Evolutionary conservation across 441 rosid species (phyloP).

Genomic region (Capsella rubella): DNA sequence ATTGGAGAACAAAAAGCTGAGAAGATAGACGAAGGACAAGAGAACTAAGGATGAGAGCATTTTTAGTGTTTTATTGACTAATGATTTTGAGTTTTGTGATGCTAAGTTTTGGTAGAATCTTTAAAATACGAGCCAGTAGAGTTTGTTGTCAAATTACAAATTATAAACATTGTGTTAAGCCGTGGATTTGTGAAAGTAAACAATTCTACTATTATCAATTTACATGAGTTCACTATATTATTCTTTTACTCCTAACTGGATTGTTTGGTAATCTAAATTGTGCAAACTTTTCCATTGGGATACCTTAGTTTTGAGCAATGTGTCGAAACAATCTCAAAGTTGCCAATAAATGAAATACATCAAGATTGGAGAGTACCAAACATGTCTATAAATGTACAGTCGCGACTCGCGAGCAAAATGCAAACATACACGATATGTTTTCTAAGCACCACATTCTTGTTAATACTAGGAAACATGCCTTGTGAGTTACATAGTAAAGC

Average conservation of each 20-base stretch:
- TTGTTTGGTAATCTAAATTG: background rate
- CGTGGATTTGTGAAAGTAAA: slow-evolving; percentile 7
- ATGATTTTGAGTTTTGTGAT: background rate
- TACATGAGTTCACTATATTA: background rate
- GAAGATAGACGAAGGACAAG: slow-evolving; percentile 23
- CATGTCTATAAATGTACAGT: too few species aligned
- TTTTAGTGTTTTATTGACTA: slow-evolving; percentile 1
- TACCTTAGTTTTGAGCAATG: background rate
- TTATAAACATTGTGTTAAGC: background rate
- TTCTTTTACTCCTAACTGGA: background rate
- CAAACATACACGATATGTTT: background rate
- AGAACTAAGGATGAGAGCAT: slow-evolving; percentile 26
- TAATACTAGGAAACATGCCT: background rate
- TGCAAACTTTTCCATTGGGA: background rate
- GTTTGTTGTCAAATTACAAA: slow-evolving; percentile 7
- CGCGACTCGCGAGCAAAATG: too few species aligned
- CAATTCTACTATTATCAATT: slow-evolving; percentile 5
- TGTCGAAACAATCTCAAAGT: background rate
- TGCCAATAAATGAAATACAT: background rate
- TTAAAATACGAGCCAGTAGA: background rate
- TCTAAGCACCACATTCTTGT: background rate
- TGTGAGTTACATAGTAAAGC: background rate
- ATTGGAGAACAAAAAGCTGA: slow-evolving; percentile 24
- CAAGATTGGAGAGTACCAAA: background rate
- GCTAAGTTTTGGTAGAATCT: slow-evolving; percentile 30